Evolutionary conservation across 192 early-diverging fungal species (phyloP).

Genomic region (Gonapodya prolifera): DNA sequence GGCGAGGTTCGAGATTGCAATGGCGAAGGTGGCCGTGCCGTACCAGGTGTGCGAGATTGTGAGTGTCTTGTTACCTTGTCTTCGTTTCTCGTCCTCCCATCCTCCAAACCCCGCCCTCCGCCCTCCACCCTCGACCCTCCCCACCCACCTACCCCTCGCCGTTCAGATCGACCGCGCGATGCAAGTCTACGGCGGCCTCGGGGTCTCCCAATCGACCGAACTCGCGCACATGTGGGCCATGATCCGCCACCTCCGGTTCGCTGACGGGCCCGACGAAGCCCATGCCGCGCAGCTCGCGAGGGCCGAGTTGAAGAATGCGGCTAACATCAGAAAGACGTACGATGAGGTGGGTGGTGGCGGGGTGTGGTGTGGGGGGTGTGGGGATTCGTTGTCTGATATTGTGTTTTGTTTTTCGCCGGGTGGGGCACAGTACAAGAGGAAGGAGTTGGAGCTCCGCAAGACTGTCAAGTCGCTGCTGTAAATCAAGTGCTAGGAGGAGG

Average conservation of each 20-base stretch:
- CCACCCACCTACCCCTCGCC: too few species aligned
- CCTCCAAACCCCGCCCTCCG: too few species aligned
- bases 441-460: too few species aligned
- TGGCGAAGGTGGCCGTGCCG: slow-evolving; percentile 69
- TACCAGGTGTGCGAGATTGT: background rate
- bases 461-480: too few species aligned
- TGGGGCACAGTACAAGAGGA: too few species aligned
- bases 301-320: slow-evolving; percentile 21
- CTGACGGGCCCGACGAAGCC: slow-evolving; percentile 49
- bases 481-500: too few species aligned
- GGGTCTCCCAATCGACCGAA: background rate
- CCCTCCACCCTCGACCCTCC: too few species aligned
- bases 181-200: background rate
- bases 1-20: slow-evolving; percentile 87
- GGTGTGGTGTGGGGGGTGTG: too few species aligned
- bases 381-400: too few species aligned
- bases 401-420: too few species aligned
- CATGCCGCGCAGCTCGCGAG: slow-evolving; percentile 67
- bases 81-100: too few species aligned
- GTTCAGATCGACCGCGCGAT: background rate
- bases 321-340: background rate
- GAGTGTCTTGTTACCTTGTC: background rate
- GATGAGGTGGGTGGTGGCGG: too few species aligned
- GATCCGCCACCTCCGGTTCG: background rate
- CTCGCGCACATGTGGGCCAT: background rate